Conservation (phyloP, 495 filamentous ascomycete genomes). For the Mycothermus thermophilus region DNA sequence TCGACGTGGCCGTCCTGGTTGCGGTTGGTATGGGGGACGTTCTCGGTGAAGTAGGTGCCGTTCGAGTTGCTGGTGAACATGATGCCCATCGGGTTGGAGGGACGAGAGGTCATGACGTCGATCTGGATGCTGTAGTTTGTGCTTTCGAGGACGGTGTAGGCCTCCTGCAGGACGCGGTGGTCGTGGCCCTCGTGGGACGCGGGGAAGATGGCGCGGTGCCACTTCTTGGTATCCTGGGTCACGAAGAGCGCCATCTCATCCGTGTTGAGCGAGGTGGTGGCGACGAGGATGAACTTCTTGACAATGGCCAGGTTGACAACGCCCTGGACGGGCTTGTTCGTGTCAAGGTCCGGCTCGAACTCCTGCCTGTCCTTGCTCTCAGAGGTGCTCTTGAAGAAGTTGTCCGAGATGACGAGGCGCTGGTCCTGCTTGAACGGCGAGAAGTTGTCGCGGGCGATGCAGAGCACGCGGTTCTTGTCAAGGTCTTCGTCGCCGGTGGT, state of each 20-base stretch:
- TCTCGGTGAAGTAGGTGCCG: constrained; percentile 84
- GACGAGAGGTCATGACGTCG: constrained; percentile 62
- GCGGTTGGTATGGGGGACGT: constrained; percentile 83
- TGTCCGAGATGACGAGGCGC: constrained; percentile 63
- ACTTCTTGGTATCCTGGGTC: constrained; percentile 63
- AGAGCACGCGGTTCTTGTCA: constrained; percentile 55
- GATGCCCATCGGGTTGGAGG: constrained; percentile 58
- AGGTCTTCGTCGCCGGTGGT: constrained; percentile 44
- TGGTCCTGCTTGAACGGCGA: constrained; percentile 49
- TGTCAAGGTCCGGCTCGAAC: constrained; percentile 61
- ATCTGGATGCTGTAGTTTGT: constrained; percentile 96
- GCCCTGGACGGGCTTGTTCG: constrained; percentile 55
- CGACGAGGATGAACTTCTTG: constrained; percentile 74
- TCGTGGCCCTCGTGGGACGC: constrained; percentile 27
- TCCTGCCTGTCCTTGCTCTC: constrained; percentile 35
- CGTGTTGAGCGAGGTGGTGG: constrained; percentile 61
- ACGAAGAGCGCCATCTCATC: constrained; percentile 78
- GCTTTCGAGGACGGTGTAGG: constrained; percentile 86
- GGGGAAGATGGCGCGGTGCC: constrained; percentile 86
- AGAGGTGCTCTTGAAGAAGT: constrained; percentile 49
- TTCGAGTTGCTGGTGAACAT: constrained; percentile 92
- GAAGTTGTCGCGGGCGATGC: constrained; percentile 55
- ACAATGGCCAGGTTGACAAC: constrained; percentile 64
- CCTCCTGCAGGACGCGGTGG: constrained; percentile 67
- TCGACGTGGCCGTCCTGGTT: constrained; percentile 59